Evolutionary conservation across 2,329 filamentous ascomycete species (phyloP), one percentile per base, ranked within the genome.

Genomic region (Pyricularia sp.): DNA sequence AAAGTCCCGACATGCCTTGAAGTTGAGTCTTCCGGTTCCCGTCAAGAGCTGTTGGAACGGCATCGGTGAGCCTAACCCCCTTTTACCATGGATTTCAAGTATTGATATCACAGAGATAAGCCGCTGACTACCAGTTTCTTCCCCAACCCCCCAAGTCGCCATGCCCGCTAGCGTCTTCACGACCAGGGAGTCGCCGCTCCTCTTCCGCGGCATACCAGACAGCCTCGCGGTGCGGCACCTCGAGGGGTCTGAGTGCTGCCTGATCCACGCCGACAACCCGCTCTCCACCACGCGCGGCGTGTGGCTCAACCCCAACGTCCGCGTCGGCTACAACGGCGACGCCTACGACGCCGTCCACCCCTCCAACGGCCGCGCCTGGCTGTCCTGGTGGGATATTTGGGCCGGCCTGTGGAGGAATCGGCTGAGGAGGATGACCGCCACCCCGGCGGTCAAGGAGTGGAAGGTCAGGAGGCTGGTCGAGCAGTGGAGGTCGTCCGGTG

Each of bases 211-310:
- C 25, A 82, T 90, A 67, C 78, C 85, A 1, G 89, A 91, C 75
- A 83, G 82, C 4, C 84, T 94, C 1, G 87, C 86, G 2, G 74
- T 77, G 9, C 74, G 80, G 30, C 90, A 92, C 74, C 81, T 93
- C 30, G 92, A 94, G 77, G 91, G 84, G n/a, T 91, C 88, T 17
- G 91, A 94, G 78, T 93, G 91, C 80, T 94, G 92, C 77, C 84
- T 94, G 68, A 88, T 92, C 68, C 90, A 92, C 75, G 86, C 87
- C 2, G 90, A 92, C 74, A 92, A 92, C 73, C 86, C 85, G 1
- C 78, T 88, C 4, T 83, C 83, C 5, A 74, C 74, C 69, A 76
- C 77, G 6, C 72, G 80, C 68, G 88, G 90, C 66, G 86, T 92
- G 6, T 92, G 83, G 76, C 75, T 92, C 58, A 93, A 93, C 75